phyloP scores from a whole-genome alignment of 1,284 basidiomycete species.

The Mycena sp. region DNA sequence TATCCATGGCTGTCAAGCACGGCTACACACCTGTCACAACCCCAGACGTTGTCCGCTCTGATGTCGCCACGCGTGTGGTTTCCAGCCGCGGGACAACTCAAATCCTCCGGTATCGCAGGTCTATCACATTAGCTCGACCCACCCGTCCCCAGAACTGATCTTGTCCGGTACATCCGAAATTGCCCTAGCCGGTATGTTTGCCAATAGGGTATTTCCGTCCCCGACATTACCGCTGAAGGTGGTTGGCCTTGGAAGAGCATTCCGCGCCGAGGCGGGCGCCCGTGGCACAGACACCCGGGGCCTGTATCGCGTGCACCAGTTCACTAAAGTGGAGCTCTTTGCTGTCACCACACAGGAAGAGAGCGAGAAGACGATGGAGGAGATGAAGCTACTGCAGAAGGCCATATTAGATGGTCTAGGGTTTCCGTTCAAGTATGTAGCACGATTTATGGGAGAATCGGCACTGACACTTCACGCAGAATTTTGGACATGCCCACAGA shows the following conservation, averaged over 20 bases:
- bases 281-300: slow-evolving; percentile 92
- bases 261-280: slow-evolving; percentile 96
- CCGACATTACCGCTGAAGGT: slow-evolving; percentile 77
- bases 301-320: slow-evolving; percentile 97
- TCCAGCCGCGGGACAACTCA: slow-evolving; percentile 86
- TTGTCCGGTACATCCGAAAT: slow-evolving; percentile 84
- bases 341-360: slow-evolving; percentile 68
- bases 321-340: slow-evolving; percentile 95
- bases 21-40: slow-evolving; percentile 87
- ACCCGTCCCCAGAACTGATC: slow-evolving; percentile 64
- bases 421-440: slow-evolving; percentile 77
- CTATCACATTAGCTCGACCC: slow-evolving; percentile 63
- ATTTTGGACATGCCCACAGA: slow-evolving; percentile 98
- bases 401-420: slow-evolving; percentile 80
- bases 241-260: slow-evolving; percentile 91
- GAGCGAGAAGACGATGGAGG: slow-evolving; percentile 84
- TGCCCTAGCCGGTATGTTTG: slow-evolving; percentile 86
- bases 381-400: slow-evolving; percentile 79
- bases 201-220: slow-evolving; percentile 67
- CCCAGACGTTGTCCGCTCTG: slow-evolving; percentile 91
- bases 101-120: slow-evolving; percentile 71
- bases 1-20: slow-evolving; percentile 77
- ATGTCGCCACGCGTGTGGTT: slow-evolving; percentile 90
- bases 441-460: not conserved
- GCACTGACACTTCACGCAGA: slow-evolving; percentile 51